phyloP scores from a whole-genome alignment of 1,139 yeast species.

The Suhomyces ambrosiae region DNA sequence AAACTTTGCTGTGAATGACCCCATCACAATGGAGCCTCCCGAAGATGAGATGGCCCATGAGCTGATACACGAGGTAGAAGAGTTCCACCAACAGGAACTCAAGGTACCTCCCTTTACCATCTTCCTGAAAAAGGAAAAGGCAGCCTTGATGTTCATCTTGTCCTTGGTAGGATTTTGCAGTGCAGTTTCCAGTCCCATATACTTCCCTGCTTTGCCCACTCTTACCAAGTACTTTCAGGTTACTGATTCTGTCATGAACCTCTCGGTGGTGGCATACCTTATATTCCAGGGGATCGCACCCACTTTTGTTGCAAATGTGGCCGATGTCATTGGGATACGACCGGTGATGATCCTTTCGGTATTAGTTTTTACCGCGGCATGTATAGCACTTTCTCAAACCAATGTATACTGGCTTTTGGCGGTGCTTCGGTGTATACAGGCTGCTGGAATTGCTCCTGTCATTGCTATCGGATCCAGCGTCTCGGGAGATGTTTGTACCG shows the following conservation, averaged over 20 bases:
- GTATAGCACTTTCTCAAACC: slow-evolving; percentile 61
- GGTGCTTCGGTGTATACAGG: slow-evolving; percentile 41
- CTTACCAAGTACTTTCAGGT: slow-evolving; percentile 31
- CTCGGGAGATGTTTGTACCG: slow-evolving; percentile 44
- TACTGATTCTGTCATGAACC: slow-evolving; percentile 28
- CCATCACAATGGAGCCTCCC: background rate
- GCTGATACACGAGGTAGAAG: background rate
- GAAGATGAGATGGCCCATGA: background rate
- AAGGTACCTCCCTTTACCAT: slow-evolving; percentile 22
- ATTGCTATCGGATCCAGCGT: slow-evolving; percentile 43
- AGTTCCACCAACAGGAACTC: too few relatives aligned
- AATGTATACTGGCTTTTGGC: slow-evolving; percentile 42
- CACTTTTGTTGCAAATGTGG: slow-evolving; percentile 60
- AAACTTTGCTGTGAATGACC: too few relatives aligned
- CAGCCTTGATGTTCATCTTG: slow-evolving; percentile 27
- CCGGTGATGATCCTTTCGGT: slow-evolving; percentile 62
- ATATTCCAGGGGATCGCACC: slow-evolving; percentile 52
- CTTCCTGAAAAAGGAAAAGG: slow-evolving; percentile 16
- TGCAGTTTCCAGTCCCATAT: slow-evolving; percentile 41
- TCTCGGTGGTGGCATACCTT: slow-evolving; percentile 42
- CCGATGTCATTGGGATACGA: slow-evolving; percentile 70
- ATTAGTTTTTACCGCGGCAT: slow-evolving; percentile 54
- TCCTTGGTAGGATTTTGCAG: slow-evolving; percentile 44
- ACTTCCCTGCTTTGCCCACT: slow-evolving; percentile 45
- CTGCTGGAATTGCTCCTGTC: slow-evolving; percentile 45